Conservation (phyloP, 306 rosid genomes). For the Cotoneaster glaucophyllus region DNA sequence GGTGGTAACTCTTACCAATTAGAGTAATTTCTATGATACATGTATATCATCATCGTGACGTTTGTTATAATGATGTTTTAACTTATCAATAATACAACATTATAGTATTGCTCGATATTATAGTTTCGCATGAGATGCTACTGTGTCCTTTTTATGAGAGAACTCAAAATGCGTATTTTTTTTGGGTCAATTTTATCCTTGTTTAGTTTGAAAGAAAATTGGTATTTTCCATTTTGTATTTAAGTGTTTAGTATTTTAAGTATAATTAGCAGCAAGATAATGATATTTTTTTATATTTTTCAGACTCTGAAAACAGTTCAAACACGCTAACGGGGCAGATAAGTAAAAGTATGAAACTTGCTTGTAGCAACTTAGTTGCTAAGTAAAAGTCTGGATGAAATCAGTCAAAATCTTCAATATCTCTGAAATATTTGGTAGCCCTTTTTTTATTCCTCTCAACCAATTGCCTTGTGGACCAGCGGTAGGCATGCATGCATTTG, state of each 20-base stretch:
- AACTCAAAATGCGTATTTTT: background rate
- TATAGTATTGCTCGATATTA: too few species aligned
- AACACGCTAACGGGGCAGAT: background rate
- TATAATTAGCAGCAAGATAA: too few species aligned
- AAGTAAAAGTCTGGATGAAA: background rate
- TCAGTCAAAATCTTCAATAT: background rate
- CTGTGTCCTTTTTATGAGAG: background rate
- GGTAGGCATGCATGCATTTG: background rate
- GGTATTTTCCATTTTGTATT: background rate
- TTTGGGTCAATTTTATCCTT: background rate
- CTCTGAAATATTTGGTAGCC: background rate
- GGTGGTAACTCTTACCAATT: too few species aligned
- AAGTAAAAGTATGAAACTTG: constrained; percentile 2
- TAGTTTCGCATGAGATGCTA: background rate
- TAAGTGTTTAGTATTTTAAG: too few species aligned
- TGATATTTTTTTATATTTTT: background rate
- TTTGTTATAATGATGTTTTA: too few species aligned
- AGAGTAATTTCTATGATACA: too few species aligned
- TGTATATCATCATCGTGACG: too few species aligned
- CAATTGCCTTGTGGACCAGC: background rate
- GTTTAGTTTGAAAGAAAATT: background rate
- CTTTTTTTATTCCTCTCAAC: background rate
- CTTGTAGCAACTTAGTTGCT: background rate
- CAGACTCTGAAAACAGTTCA: background rate
- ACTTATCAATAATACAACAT: too few species aligned